Evolutionary conservation across 139 green algal genomes (phyloP).

Genomic region (Tetradesmus obliquus): DNA sequence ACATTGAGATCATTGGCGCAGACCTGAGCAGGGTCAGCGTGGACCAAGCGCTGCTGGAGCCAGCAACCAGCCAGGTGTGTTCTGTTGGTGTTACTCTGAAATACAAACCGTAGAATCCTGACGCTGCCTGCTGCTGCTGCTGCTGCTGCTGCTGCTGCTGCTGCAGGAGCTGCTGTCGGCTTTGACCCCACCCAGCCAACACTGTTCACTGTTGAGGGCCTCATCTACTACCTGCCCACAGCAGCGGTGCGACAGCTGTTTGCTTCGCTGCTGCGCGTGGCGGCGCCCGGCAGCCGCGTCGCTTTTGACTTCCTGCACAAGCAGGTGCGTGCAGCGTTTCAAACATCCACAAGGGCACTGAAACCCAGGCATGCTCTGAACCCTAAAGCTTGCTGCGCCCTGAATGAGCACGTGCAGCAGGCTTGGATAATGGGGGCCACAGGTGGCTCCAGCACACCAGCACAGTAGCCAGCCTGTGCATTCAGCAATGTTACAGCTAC

Average conservation of each 20-base stretch:
- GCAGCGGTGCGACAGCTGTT: constrained; percentile 52
- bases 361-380: background rate
- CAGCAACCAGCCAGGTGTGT: background rate
- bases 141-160: background rate
- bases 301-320: constrained; percentile 78
- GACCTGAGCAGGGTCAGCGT: constrained; percentile 65
- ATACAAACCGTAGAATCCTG: too few relatives aligned
- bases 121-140: too few relatives aligned
- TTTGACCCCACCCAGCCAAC: constrained; percentile 66
- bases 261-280: constrained; percentile 34
- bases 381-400: background rate
- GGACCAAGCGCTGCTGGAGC: constrained; percentile 53
- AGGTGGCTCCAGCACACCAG: too few relatives aligned
- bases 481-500: too few relatives aligned
- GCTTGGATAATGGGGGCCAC: too few relatives aligned
- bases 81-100: background rate
- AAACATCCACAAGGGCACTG: background rate
- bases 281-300: constrained; percentile 57
- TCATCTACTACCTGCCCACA: constrained; percentile 79
- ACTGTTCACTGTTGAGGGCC: constrained; percentile 73
- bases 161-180: constrained; percentile 26
- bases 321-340: background rate
- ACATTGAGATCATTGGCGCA: constrained; percentile 50
- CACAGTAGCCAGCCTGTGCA: too few relatives aligned
- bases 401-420: background rate